Evolutionary conservation across 306 rosid species (phyloP).

Genomic region (Trifolium repens): DNA sequence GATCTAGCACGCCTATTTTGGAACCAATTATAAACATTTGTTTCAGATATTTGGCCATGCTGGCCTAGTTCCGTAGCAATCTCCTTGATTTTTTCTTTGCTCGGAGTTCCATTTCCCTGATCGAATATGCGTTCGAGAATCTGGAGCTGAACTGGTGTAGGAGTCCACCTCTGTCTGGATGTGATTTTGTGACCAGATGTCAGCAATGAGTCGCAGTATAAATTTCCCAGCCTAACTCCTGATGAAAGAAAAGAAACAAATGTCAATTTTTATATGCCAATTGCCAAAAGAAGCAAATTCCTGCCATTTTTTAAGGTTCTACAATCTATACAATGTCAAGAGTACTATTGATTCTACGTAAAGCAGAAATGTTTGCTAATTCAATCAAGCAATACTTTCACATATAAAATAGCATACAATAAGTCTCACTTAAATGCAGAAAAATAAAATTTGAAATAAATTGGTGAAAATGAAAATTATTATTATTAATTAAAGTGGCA

Average conservation of each 20-base stretch:
- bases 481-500: no score
- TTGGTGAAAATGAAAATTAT: not conserved
- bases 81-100: slow-evolving; percentile 92
- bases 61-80: slow-evolving; percentile 85
- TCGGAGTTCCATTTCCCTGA: slow-evolving; percentile 92
- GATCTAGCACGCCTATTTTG: slow-evolving; percentile 97
- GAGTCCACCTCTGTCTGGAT: slow-evolving; percentile 98
- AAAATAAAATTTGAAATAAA: no score
- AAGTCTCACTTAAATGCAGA: not conserved
- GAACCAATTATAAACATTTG: slow-evolving; percentile 96
- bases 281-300: slow-evolving; percentile 3
- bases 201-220: slow-evolving; percentile 85
- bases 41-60: slow-evolving; percentile 93
- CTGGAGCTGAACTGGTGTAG: slow-evolving; percentile 85
- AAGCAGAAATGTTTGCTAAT: slow-evolving; percentile 5
- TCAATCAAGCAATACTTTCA: not conserved
- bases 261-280: not conserved
- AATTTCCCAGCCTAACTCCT: slow-evolving; percentile 85
- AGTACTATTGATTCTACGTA: not conserved
- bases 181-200: slow-evolving; percentile 87
- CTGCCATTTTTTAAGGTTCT: not conserved
- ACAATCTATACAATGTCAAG: not conserved
- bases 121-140: slow-evolving; percentile 89
- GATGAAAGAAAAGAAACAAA: slow-evolving; percentile 31
- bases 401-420: not conserved